A percentile compares a stretch with the other conserved stretches of the same genome.
phyloP scores from a whole-genome alignment of 805 yeast species.

The Candida gorgasii region DNA sequence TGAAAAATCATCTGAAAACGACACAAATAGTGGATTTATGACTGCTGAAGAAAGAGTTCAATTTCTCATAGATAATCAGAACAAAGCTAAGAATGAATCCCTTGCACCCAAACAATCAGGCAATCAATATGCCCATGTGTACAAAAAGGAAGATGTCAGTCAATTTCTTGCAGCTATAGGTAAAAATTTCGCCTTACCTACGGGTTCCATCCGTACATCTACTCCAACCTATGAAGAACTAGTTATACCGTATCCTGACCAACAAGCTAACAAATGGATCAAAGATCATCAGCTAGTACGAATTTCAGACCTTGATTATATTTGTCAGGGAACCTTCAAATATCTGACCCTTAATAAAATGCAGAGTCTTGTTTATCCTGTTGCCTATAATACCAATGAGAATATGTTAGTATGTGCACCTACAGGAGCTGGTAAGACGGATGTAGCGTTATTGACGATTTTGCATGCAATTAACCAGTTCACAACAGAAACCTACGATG shows the following conservation, averaged over 20 bases:
- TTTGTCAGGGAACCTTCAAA: constrained; percentile 84
- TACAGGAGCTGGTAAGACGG: constrained; percentile 97
- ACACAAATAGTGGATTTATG: constrained; percentile 29
- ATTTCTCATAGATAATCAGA: constrained; percentile 52
- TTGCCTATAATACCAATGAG: constrained; percentile 90
- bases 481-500: constrained; percentile 50
- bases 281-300: constrained; percentile 50
- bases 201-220: constrained; percentile 70
- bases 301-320: constrained; percentile 64
- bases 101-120: constrained; percentile 47
- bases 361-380: constrained; percentile 88
- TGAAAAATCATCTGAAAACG: not conserved
- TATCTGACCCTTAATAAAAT: constrained; percentile 79
- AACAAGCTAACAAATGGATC: constrained; percentile 42
- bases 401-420: constrained; percentile 97
- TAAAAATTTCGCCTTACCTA: constrained; percentile 74
- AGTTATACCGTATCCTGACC: constrained; percentile 72
- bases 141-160: constrained; percentile 64
- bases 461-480: constrained; percentile 77
- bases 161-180: constrained; percentile 74
- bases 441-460: constrained; percentile 81
- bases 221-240: constrained; percentile 75
- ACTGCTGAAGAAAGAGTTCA: constrained; percentile 57
- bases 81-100: constrained; percentile 48
- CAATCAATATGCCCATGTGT: constrained; percentile 84